Evolutionary conservation across 2,329 filamentous ascomycete genomes (phyloP), one percentile per base, ranked within the genome.

Genomic region (Cytospora paraplurivora): DNA sequence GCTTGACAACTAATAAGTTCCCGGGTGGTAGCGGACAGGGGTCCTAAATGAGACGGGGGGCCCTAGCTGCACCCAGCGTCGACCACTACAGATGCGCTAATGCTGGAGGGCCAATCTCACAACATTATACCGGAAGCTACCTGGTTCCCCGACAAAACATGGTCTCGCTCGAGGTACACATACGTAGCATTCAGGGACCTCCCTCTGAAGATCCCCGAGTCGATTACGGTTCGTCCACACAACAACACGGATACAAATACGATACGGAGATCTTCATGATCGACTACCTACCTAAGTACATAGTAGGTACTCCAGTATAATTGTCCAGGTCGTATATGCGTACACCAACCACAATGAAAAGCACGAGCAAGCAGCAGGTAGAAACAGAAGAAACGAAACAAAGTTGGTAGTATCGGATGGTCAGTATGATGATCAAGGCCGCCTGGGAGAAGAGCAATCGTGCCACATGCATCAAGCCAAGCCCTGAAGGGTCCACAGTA

Each of bases 61-160:
- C 59, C 50, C 51, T 53, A 55, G 49, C 54, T 62, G 54, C 44
- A 56, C 58, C 58, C 50, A 52, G 55, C n/a, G 34, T 34, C 51
- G 4, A 27, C 27, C 27, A 27, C 27, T 27, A 27, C 32, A 19
- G 41, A 19, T 55, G 56, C 63, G 59, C 59, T 65, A 65, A 62
- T 54, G 56, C 51, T 52, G 19, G 7, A 21, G 27, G 34, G 37
- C 56, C 57, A 55, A 37, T 59, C 59, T 41, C 35, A n/a, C 32
- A 12, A 37, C n/a, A 11, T 27, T 27, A 13, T 49, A 51, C 50
- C 12, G 10, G 41, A 32, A 57, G 33, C 12, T 56, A 52, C 41
- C 27, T 57, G 6, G n/a, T 3, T 4, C 0, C 15, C 17, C 13
- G 7, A 0, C 13, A 10, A 5, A 17, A 13, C 19, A 0, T 1